Base-by-base conservation (phyloP, 768 basidiomycete genomes). In the Boletus edulis region DNA sequence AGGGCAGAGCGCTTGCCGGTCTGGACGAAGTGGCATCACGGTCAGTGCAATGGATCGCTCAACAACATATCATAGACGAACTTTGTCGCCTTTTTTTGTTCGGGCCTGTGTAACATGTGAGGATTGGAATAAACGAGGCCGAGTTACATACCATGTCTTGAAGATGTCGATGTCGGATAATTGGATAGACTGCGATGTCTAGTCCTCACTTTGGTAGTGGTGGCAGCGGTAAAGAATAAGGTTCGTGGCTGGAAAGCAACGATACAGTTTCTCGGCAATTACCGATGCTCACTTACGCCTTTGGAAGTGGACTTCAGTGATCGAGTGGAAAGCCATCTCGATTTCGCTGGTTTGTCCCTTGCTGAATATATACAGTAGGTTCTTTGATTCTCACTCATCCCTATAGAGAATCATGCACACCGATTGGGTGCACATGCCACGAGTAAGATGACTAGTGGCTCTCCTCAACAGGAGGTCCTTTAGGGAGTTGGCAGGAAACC, bases 1-100 rank as follows among this genome's bases (percentile, higher is more conserved):
- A 98, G 91, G 52, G 96, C 96, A 56, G 94, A 95, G 76, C 96
- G 94, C 83, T 97, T 96, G 76, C 85, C 85, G 68, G 87, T 80
- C 81, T 85, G 50, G 37, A 55, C 46, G 39, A 29, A 27, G 41
- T 38, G 31, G 48, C 42, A 51, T 49, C 41, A 18, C 27, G 13
- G 46, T 58, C 35, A 52, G 52, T 48, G 54, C 38, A 40, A 52
- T 4, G 42, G 1, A 40, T 37, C 35, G 46, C 44, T 41, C 32
- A 3, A 68, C 32, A 4, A 68, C 55, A 79, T 77, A n/a, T 20
- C 15, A 27, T 39, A 13, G 27, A 62, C 68, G 4, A 55, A 70
- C 69, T 59, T 70, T 69, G n/a, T 35, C 59, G 55, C 56, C 52
- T 63, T 69, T 69, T 63, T 69, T 69, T 61, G 68, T 70, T 61